phyloP scores from a whole-genome alignment of 805 yeast species.

The Wickerhamomyces strasburgensis region DNA sequence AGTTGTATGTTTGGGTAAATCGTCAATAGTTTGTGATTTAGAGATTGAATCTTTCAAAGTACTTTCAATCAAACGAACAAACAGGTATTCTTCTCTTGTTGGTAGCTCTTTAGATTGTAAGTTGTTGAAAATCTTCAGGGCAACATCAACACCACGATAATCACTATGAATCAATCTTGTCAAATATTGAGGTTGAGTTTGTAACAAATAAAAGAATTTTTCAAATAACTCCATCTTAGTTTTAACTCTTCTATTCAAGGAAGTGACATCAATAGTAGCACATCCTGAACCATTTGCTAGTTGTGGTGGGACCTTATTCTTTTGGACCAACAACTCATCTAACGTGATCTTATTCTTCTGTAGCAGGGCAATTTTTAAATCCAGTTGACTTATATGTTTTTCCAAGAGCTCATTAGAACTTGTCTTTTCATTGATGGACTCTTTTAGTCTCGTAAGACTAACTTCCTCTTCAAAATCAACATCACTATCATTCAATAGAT shows the following conservation, averaged over 20 bases:
- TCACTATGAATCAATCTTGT: conserved; percentile 44
- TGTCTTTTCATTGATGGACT: conserved; percentile 65
- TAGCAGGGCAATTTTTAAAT: conserved; percentile 70
- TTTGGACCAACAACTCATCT: conserved; percentile 54
- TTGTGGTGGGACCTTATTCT: conserved; percentile 26
- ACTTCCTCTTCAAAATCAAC: conserved; percentile 73
- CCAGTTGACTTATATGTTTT: conserved; percentile 67
- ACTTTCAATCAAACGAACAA: conserved; percentile 21
- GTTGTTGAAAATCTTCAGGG: conserved; percentile 23
- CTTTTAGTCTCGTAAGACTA: conserved; percentile 60
- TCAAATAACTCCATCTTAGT: conserved; percentile 65
- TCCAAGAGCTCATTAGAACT: conserved; percentile 67
- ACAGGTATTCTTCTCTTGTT: conserved; percentile 24
- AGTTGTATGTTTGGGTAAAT: conserved; percentile 13
- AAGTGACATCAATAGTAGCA: conserved; percentile 22
- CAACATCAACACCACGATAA: conserved; percentile 25
- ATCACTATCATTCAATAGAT: conserved; percentile 66
- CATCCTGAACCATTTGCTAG: neutral
- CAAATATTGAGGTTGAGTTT: conserved; percentile 76
- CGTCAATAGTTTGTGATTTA: conserved; percentile 28
- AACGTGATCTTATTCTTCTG: conserved; percentile 75
- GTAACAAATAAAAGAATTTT: conserved; percentile 74
- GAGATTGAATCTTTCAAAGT: conserved; percentile 31
- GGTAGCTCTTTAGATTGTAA: conserved; percentile 24
- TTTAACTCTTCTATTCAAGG: conserved; percentile 31